phyloP scores from a whole-genome alignment of 2,329 filamentous ascomycete genomes.

The Davidsoniella eucalypti region DNA sequence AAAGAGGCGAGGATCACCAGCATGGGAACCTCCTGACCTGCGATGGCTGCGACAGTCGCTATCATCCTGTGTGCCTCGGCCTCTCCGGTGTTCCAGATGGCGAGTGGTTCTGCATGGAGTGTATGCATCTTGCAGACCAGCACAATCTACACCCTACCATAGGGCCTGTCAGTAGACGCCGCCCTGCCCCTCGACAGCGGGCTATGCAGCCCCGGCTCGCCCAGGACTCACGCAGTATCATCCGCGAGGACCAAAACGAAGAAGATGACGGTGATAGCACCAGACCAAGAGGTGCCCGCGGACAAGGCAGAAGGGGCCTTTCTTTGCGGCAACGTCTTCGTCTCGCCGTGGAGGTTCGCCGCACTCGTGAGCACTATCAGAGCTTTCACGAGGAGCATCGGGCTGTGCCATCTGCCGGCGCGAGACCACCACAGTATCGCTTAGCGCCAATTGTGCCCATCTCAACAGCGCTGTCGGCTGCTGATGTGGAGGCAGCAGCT shows the following conservation, averaged over 20 bases:
- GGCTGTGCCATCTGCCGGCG: no score
- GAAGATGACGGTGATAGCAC: slow-evolving; percentile 30
- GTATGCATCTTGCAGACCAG: slow-evolving; percentile 30
- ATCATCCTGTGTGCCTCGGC: slow-evolving; percentile 84
- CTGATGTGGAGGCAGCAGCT: slow-evolving; percentile 50
- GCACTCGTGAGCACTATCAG: no score
- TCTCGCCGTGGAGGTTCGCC: no score
- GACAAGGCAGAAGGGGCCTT: no score
- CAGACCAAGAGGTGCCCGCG: no score
- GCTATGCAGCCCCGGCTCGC: slow-evolving; percentile 18
- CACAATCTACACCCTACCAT: slow-evolving; percentile 18
- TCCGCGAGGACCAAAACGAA: slow-evolving; percentile 33
- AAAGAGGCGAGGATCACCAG: slow-evolving; percentile 54
- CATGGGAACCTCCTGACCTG: slow-evolving; percentile 67
- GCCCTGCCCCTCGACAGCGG: slow-evolving; percentile 21
- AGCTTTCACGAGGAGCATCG: no score
- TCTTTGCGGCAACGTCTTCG: no score
- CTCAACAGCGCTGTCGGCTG: neutral
- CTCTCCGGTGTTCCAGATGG: slow-evolving; percentile 60
- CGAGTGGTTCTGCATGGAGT: slow-evolving; percentile 85
- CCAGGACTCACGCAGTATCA: slow-evolving; percentile 18
- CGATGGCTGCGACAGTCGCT: slow-evolving; percentile 76
- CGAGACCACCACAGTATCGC: neutral
- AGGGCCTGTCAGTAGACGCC: slow-evolving; percentile 16
- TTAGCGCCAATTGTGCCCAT: neutral